Base-by-base conservation (phyloP, 176 grass and related monocot species). In the Alopecurus myosuroides region DNA sequence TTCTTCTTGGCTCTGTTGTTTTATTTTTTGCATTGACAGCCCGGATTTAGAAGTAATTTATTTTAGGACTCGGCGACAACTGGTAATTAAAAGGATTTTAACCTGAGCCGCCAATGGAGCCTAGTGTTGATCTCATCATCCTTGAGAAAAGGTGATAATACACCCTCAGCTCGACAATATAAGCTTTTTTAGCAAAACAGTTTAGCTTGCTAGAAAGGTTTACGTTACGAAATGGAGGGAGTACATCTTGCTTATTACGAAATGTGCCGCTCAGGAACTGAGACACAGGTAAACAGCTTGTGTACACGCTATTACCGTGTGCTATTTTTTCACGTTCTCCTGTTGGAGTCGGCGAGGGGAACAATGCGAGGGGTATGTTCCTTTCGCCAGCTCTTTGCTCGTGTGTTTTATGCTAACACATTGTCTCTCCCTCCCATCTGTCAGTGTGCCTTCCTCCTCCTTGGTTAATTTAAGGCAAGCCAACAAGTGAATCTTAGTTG, bases 361-460 rank as follows among this genome's bases (percentile, higher is more conserved):
- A 50, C 73, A 61, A 84, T 26, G 82, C 2, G 44, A 68, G 56
- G 52, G 11, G 28, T n/a, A n/a, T n/a, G n/a, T n/a, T n/a, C n/a
- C n/a, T n/a, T n/a, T n/a, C n/a, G n/a, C n/a, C n/a, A 69, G 62
- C 62, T 81, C 49, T 81, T 68, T 67, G 40, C 19, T 49, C 11
- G 29, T 50, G 63, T 80, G 60, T 10, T 26, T 37, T 65, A 14
- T 34, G 37, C 55, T 45, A 63, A 22, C 44, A 22, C 44, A 31
- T 63, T 79, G 60, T 80, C 49, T 53, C 51, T 4, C 45, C 45
- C 11, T 53, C 48, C 49, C 18, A 0, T 34, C 30, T 35, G 30
- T 36, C 22, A 20, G 11, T 53, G 11, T 4, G 31, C 44, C 70
- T 19, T 33, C 55, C 44, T 45, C 1, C 9, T 14, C 3, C 14